phyloP scores from a whole-genome alignment of 2,329 filamentous ascomycete species.

The Thelonectria olida region DNA sequence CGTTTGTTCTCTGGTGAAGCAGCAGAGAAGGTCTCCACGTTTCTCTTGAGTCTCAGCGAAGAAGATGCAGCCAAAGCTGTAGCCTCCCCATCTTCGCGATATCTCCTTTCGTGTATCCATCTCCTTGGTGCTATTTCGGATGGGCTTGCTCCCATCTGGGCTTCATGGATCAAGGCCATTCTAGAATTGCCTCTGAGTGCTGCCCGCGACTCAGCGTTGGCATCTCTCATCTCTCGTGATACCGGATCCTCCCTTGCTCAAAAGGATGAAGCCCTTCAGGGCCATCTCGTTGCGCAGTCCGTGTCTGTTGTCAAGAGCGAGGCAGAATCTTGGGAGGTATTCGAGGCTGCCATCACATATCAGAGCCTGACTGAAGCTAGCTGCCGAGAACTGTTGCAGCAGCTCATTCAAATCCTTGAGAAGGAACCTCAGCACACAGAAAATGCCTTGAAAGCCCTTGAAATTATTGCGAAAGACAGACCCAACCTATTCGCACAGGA shows the following conservation, averaged over 20 bases:
- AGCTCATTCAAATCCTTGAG: constrained; percentile 46
- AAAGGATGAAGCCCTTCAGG: constrained; percentile 54
- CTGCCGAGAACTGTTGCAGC: constrained; percentile 45
- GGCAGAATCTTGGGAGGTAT: constrained; percentile 52
- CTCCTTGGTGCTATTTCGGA: constrained; percentile 56
- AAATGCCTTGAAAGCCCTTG: constrained; percentile 55
- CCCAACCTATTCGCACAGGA: constrained; percentile 56
- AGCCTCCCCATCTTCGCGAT: constrained; percentile 72
- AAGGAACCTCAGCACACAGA: constrained; percentile 40
- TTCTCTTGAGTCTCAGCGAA: constrained; percentile 60
- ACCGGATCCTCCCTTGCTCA: constrained; percentile 51
- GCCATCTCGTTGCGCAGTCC: constrained; percentile 53
- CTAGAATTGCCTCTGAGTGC: constrained; percentile 43
- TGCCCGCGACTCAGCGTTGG: constrained; percentile 47
- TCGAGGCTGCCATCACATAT: constrained; percentile 58
- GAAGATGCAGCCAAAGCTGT: constrained; percentile 68
- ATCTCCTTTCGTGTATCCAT: constrained; percentile 73
- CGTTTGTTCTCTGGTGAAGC: constrained; percentile 50
- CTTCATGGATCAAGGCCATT: constrained; percentile 52
- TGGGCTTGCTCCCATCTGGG: constrained; percentile 56
- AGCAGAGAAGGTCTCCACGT: constrained; percentile 49
- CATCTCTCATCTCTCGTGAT: constrained; percentile 57
- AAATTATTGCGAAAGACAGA: constrained; percentile 56
- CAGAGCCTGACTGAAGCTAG: constrained; percentile 49
- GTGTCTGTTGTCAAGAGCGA: constrained; percentile 49